Evolutionary conservation across 73 alveolate genomes (phyloP), one percentile per base, ranked within the genome.

Genomic region (Uronychia binucleata): DNA sequence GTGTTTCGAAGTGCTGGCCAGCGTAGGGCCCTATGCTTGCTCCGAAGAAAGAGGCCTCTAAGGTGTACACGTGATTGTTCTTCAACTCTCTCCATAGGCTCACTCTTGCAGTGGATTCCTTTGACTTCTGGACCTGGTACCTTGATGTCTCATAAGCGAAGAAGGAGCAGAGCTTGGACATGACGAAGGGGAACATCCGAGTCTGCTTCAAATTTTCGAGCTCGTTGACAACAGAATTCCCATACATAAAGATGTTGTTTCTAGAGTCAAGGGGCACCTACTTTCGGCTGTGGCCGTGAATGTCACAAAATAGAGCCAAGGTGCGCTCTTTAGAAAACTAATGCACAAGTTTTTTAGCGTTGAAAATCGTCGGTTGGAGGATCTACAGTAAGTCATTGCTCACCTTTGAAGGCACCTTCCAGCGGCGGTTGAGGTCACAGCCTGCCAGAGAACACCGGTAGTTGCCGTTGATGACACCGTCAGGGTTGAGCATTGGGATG

Each of bases 381-480:
- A 46, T 46, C 67, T 46, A 46, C n/a, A 11, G 5, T 5, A 19
- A 46, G 19, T 46, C 19, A 87, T 97, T 97, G n/a, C 95, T 81
- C 29, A 87, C 85, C 85, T 93, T 97, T 81, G 90, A 84, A 1
- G 99, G 98, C 32, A 93, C 91, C 80, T 91, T 89, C 98, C 98
- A 97, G 83, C 96, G 67, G 79, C 99, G 92, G 91, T 97, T 97
- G 80, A 97, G 84, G 90, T 97, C 99, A 84, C 93, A 89, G 26
- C 99, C 99, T 33, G 87, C 77, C 46, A 95, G 57, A 34, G 96
- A 94, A 31, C 94, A 92, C 86, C 99, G 80, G 78, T 93, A 95
- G 89, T 97, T 97, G 26, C 99, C 99, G 88, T 87, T 93, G 13
- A 95, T 90, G 31, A 97, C 99, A 46, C 98, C 98, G 77, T 95